Evolutionary conservation across 2,329 filamentous ascomycete species (phyloP), one percentile per base, ranked within the genome.

Genomic region (Peltaster fructicola): DNA sequence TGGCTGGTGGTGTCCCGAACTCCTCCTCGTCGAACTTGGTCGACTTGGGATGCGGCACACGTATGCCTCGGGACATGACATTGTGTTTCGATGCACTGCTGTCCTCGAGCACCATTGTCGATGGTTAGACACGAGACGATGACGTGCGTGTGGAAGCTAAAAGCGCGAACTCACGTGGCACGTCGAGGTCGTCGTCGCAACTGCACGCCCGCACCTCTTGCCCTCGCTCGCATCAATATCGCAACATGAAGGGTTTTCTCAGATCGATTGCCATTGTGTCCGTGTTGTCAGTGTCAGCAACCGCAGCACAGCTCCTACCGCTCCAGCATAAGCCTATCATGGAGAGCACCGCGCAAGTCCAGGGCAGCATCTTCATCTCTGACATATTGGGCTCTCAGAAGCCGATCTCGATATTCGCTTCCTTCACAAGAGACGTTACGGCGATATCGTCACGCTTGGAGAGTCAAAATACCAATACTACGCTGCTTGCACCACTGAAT

Each of bases 401-500:
- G 38, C 66, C 62, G 32, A 77, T 92, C 45, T 82, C 80, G 35
- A 73, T 84, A 38, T 95, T 93, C 52, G 76, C 80, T 15, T 71
- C 72, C 20, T 70, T 91, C 42, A 73, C 75, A 4, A 70, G 82
- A 30, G 74, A 85, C 44, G 69, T 84, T 40, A 65, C 72, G 22
- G 53, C 62, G n/a, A 62, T 84, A 11, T 65, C 69, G 7, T 53
- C 57, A 12, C 75, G 78, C 1, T 65, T 95, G 8, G 66, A 76
- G 38, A 65, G 80, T 45, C 50, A 61, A 1, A 45, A 55, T 1
- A 52, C 63, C 30, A 84, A 85, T 47, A 78, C 78, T 9, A 93
- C 82, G 2, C 71, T 95, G 13, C 68, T 95, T 3, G 85, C 84
- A 4, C 88, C 88, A 1, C 57, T 78, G 26, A 95, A 98, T 58